Percentiles rank a stretch among this genome's conserved stretches.
Evolutionary conservation across 2,329 filamentous ascomycete species (phyloP).

Genomic region (Rhexocercosporidium sp.): DNA sequence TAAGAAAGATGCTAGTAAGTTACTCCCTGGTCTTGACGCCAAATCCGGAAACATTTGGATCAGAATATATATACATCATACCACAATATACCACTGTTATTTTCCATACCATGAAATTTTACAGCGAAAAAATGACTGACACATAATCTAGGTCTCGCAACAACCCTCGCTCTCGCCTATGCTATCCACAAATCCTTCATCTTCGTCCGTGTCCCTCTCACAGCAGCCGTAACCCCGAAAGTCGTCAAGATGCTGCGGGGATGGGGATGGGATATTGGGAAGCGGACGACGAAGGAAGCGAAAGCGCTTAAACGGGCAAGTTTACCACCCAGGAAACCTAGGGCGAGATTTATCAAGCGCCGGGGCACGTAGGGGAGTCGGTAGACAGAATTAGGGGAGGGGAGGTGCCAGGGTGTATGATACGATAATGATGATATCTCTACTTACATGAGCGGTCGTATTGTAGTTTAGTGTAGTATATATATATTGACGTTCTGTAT

Average conservation of each 20-base stretch:
- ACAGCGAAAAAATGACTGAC: neutral
- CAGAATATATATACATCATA: too few relatives aligned
- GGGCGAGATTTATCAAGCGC: constrained; percentile 10
- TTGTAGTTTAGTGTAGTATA: constrained; percentile 9
- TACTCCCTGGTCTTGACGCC: too few relatives aligned
- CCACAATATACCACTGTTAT: neutral
- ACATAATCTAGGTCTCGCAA: constrained; percentile 61
- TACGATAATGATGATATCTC: constrained; percentile 1
- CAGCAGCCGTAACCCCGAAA: constrained; percentile 88
- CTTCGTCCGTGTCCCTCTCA: constrained; percentile 91
- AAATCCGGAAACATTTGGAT: too few relatives aligned
- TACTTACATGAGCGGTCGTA: neutral
- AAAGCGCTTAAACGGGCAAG: constrained; percentile 39
- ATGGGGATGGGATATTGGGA: constrained; percentile 97
- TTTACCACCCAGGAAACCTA: constrained; percentile 15
- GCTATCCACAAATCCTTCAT: constrained; percentile 98
- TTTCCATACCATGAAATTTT: neutral
- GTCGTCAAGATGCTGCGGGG: constrained; percentile 86
- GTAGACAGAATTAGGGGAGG: neutral
- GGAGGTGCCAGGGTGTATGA: neutral
- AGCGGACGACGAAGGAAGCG: constrained; percentile 56
- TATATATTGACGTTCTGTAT: neutral
- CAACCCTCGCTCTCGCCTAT: constrained; percentile 90
- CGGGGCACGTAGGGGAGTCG: neutral
- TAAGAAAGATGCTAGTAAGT: constrained; percentile 71